Evolutionary conservation across 257 asterid genomes (phyloP).

Genomic region (Cinchona pubescens): DNA sequence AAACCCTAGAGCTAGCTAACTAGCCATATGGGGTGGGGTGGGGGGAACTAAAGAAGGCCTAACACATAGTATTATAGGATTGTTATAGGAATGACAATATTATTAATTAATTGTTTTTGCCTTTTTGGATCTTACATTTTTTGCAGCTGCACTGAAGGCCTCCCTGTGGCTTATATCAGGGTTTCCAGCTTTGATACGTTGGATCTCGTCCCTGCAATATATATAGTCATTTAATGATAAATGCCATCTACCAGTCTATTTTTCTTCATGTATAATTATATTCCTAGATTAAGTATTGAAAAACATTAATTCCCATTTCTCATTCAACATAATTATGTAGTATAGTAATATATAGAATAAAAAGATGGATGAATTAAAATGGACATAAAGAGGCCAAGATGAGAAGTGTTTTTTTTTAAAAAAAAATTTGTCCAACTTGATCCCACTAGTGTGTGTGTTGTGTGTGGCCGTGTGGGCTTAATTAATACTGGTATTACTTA

Average conservation of each 20-base stretch:
- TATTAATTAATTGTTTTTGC: background rate
- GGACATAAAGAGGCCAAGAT: background rate
- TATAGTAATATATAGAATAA: no score
- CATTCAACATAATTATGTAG: background rate
- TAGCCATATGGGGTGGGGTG: background rate
- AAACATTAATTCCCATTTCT: background rate
- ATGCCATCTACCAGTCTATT: background rate
- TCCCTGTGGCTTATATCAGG: slow-evolving; percentile 99
- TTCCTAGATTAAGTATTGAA: background rate
- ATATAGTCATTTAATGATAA: slow-evolving; percentile 5
- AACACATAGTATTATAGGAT: background rate
- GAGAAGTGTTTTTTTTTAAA: background rate
- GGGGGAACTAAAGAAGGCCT: background rate
- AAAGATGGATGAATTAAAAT: no score
- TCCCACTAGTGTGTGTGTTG: background rate
- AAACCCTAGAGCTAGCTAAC: slow-evolving; percentile 14
- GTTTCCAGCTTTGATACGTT: slow-evolving; percentile 99
- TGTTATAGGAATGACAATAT: background rate
- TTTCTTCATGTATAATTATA: background rate
- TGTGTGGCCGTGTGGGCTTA: background rate
- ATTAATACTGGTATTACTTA: slow-evolving; percentile 38
- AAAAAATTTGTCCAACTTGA: background rate
- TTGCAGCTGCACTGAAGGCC: slow-evolving; percentile 99
- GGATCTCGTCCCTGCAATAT: slow-evolving; percentile 99
- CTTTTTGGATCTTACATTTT: slow-evolving; percentile 83